A percentile compares a stretch with the other conserved stretches of the same genome.
These are phyloP conservation scores for Protomyces lactucae-debilis DNA, from an alignment of 1,139 yeast genomes.

Conservation along the genomic window DNA sequence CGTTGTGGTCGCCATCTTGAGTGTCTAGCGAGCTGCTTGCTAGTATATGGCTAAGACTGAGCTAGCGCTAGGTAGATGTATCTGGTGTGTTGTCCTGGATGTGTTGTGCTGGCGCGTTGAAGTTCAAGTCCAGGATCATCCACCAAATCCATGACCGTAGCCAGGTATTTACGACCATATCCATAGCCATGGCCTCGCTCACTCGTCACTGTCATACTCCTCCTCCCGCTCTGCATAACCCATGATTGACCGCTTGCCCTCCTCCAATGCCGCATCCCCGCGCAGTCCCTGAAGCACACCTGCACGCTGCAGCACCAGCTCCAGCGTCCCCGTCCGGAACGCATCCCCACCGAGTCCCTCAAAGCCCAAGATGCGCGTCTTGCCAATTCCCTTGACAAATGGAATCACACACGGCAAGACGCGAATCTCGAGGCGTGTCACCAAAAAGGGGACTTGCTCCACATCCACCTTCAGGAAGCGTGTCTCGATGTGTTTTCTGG, in stretches of 20 bases:
- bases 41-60: background rate
- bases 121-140: too few species aligned
- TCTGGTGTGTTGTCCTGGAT: too few species aligned
- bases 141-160: too few species aligned
- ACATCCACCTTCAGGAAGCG: constrained; percentile 59
- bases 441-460: constrained; percentile 65
- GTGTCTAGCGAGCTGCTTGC: background rate
- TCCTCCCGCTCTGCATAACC: constrained; percentile 17
- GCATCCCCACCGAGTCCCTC: constrained; percentile 50
- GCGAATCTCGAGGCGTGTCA: constrained; percentile 55
- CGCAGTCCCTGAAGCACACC: constrained; percentile 30
- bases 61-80: background rate
- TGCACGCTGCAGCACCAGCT: constrained; percentile 37
- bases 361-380: constrained; percentile 60
- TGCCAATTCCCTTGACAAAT: constrained; percentile 58
- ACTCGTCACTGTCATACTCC: constrained; percentile 25
- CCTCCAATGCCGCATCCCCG: constrained; percentile 3
- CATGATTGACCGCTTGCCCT: constrained; percentile 7
- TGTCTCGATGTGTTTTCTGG: constrained; percentile 56
- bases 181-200: background rate
- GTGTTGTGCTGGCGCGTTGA: background rate
- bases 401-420: constrained; percentile 67
- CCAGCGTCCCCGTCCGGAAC: constrained; percentile 48
- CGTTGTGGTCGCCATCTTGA: constrained; percentile 5
- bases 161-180: too few species aligned